phyloP scores from a whole-genome alignment of 805 yeast species.

The Candida succiphila region DNA sequence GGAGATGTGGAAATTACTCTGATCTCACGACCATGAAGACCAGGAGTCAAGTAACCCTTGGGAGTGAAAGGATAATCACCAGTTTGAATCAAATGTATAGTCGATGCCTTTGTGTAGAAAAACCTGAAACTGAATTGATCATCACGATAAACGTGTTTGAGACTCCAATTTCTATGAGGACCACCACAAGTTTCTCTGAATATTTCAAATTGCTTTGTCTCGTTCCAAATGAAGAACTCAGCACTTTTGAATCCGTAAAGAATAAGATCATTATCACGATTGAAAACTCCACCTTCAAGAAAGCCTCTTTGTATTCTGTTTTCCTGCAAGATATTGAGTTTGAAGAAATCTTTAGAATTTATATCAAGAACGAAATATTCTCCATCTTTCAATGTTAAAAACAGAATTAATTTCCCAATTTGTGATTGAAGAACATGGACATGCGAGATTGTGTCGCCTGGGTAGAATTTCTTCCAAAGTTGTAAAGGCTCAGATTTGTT shows the following conservation, averaged over 20 bases:
- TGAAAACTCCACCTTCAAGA: constrained; percentile 60
- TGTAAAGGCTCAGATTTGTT: constrained; percentile 14
- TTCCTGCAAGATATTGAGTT: constrained; percentile 17
- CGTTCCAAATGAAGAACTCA: constrained; percentile 73
- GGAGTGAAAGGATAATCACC: constrained; percentile 7
- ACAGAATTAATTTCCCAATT: constrained; percentile 14
- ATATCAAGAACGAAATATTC: constrained; percentile 35
- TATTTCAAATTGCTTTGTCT: constrained; percentile 62
- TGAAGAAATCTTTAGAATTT: constrained; percentile 3
- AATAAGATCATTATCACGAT: constrained; percentile 35
- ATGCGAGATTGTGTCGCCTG: constrained; percentile 64
- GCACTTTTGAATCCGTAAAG: constrained; percentile 80
- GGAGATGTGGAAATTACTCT: constrained; percentile 59
- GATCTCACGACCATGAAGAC: constrained; percentile 89
- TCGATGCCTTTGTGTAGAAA: constrained; percentile 49
- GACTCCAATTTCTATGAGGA: constrained; percentile 76
- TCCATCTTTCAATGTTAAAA: constrained; percentile 60
- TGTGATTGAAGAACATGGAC: constrained; percentile 27
- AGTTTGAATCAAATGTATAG: constrained; percentile 29
- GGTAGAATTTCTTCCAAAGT: constrained; percentile 37
- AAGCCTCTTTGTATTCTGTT: constrained; percentile 69
- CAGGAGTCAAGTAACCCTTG: constrained; percentile 33
- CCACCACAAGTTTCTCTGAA: constrained; percentile 80
- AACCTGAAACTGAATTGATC: constrained; percentile 29
- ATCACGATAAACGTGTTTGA: constrained; percentile 18